Conservation (phyloP, 1,284 basidiomycete species). For the Polyporus tsugae region DNA sequence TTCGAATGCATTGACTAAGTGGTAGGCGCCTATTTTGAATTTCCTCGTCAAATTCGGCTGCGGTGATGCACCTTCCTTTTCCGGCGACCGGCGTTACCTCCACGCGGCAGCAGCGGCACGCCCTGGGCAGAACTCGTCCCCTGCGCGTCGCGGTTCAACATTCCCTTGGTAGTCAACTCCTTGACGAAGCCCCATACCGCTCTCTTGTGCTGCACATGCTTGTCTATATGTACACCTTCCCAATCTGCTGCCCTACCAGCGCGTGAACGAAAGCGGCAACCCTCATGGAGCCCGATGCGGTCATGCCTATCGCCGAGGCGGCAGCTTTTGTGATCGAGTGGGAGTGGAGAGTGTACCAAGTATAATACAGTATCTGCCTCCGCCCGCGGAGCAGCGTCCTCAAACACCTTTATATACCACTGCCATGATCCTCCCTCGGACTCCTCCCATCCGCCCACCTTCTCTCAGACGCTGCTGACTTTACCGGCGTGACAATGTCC, state of each 20-base stretch:
- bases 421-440: background rate
- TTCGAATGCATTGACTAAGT: background rate
- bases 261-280: background rate
- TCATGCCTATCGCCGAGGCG: conserved; percentile 6
- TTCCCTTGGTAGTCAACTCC: background rate
- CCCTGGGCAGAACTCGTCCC: no score
- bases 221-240: background rate
- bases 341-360: background rate
- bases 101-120: background rate
- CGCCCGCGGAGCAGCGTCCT: background rate
- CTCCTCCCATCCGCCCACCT: background rate
- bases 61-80: background rate
- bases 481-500: background rate
- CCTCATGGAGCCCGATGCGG: conserved; percentile 15
- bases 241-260: background rate
- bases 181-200: background rate
- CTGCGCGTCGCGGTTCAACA: background rate
- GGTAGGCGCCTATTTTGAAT: conserved; percentile 34
- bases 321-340: background rate
- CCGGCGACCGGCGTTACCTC: background rate
- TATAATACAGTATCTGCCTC: background rate
- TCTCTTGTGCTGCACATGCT: background rate
- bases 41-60: conserved; percentile 31
- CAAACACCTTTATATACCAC: background rate
- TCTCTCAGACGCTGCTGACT: background rate